Evolutionary conservation across 2,329 filamentous ascomycete genomes (phyloP).

Genomic region (Claviceps capensis): DNA sequence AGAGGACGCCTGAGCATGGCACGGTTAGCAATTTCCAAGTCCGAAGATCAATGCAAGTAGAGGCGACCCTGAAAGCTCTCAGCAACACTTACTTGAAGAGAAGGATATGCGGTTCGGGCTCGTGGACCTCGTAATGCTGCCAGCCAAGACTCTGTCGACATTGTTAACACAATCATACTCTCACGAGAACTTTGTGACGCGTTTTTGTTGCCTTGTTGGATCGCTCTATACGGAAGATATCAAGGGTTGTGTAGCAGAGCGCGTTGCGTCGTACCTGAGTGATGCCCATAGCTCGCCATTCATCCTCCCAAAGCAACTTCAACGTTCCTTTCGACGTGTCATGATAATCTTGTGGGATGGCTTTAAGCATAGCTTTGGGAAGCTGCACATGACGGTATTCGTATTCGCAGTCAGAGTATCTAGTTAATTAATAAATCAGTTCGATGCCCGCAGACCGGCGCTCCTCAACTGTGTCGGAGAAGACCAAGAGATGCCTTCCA

Average conservation of each 20-base stretch:
- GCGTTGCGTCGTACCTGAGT: slow-evolving; percentile 58
- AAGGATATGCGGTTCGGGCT: slow-evolving; percentile 95
- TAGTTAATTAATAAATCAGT: slow-evolving; percentile 21
- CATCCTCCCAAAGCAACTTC: slow-evolving; percentile 95
- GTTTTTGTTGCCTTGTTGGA: neutral
- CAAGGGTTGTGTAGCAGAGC: neutral
- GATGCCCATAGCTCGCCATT: slow-evolving; percentile 94
- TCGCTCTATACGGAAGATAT: neutral
- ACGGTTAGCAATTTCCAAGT: neutral
- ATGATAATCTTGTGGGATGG: slow-evolving; percentile 89
- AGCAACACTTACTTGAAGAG: slow-evolving; percentile 68
- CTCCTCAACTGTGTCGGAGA: neutral
- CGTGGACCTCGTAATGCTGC: slow-evolving; percentile 99
- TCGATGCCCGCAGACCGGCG: slow-evolving; percentile 2
- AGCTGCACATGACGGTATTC: slow-evolving; percentile 98
- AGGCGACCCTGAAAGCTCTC: neutral
- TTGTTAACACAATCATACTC: neutral
- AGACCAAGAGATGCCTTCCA: neutral
- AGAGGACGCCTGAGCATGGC: slow-evolving; percentile 53
- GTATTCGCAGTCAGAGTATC: slow-evolving; percentile 84
- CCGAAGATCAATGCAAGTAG: neutral
- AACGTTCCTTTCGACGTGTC: slow-evolving; percentile 79
- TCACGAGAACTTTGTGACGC: neutral
- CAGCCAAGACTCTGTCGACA: slow-evolving; percentile 73
- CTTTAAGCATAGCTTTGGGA: slow-evolving; percentile 96